Evolutionary conservation across 768 basidiomycete species (phyloP), one percentile per base, ranked within the genome.

Genomic region (Trametes meyenii): DNA sequence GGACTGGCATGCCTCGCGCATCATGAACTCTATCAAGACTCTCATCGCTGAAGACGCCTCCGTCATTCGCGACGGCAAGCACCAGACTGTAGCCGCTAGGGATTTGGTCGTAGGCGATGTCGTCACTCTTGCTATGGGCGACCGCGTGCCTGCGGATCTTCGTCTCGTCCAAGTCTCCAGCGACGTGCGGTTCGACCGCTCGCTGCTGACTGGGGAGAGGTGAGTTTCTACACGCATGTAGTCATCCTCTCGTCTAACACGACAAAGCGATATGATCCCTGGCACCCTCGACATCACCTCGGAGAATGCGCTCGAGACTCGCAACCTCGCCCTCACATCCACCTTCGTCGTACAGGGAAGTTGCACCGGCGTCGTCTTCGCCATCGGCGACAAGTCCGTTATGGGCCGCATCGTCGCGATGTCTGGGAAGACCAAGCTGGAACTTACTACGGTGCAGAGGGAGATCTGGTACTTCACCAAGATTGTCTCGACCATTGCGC

Each of bases 71-170:
- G 83, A 89, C 67, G 75, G 75, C 29, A 59, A 64, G 38, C 77
- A 76, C 45, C 76, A 80, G 38, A 79, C 79, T 19, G 72, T 84
- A 2, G 73, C 75, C 19, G 83, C 85, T 29, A 80, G 80, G 42
- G 80, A 85, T 49, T 78, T 88, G 29, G 85, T 90, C 7, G 82
- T 84, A 0, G 89, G 89, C 14, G 89, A 91, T 67, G 70, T 91
- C 29, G 81, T 89, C 54, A 76, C 78, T 1, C 81, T 90, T 67
- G 74, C 74, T 24, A 81, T 89, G 58, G 89, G 89, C 24, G 84
- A 85, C 67, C 85, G 87, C 16, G 81, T 90, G 2, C 89, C 89
- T 0, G 88, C 89, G 4, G 89, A 91, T 67, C 60, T 90, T 16
- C 81, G 85, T 50, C 75, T 91, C n/a, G 78, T 89, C 38, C 76